These are phyloP conservation scores for Amaranthus hypochondriacus DNA, from an alignment of 148 eudicot genomes.

Conservation along the genomic window DNA sequence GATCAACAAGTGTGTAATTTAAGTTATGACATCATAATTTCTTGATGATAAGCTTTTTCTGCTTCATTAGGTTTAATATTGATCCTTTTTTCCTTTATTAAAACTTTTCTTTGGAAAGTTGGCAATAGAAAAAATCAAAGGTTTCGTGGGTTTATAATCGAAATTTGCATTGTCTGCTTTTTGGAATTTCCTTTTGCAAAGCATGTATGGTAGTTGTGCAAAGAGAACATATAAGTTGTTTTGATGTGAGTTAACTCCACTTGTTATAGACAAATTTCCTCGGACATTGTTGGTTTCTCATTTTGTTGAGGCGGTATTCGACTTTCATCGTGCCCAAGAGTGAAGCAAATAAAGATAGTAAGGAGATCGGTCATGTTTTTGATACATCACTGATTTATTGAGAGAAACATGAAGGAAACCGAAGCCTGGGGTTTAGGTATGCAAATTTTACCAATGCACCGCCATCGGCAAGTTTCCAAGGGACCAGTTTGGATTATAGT, in stretches of 20 bases:
- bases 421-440: conserved; percentile 68
- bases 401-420: conserved; percentile 47
- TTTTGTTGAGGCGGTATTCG: not conserved
- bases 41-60: conserved; percentile 5
- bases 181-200: not conserved
- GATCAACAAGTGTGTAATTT: conserved; percentile 16
- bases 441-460: conserved; percentile 56
- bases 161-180: not conserved
- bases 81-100: not conserved
- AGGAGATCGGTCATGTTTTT: conserved; percentile 19
- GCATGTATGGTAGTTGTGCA: not conserved
- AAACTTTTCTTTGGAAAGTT: not conserved
- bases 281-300: not conserved
- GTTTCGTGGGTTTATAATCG: not conserved
- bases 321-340: not conserved
- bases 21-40: conserved; percentile 15
- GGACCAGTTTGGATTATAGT: conserved; percentile 76
- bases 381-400: conserved; percentile 21
- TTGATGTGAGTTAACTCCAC: conserved; percentile 5
- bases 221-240: not conserved
- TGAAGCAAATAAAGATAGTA: conserved; percentile 3
- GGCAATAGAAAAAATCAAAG: not conserved
- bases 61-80: not conserved
- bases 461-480: conserved; percentile 49
- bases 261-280: conserved; percentile 11